These are phyloP conservation scores for Porogramme epimiltina DNA, from an alignment of 1,284 basidiomycete species.

Conservation along the genomic window DNA sequence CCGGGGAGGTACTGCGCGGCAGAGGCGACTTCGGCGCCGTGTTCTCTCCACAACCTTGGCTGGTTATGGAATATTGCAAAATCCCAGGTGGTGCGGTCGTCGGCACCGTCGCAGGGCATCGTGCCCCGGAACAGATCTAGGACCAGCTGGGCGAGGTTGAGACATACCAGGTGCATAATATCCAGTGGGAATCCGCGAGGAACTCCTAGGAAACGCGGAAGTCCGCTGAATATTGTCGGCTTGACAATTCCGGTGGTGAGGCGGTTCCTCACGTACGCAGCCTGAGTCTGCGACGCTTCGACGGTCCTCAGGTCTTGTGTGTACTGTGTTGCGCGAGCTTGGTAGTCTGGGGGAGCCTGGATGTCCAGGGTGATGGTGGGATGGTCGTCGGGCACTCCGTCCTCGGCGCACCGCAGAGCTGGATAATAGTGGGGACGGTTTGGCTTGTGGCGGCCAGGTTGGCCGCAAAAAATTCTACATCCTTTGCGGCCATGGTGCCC, in stretches of 20 bases:
- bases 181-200: conserved; percentile 21
- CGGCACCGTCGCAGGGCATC: conserved; percentile 29
- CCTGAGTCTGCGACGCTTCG: conserved; percentile 2
- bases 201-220: conserved; percentile 10
- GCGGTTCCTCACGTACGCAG: conserved; percentile 8
- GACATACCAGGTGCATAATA: conserved; percentile 32
- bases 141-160: conserved; percentile 26
- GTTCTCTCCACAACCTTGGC: conserved; percentile 33
- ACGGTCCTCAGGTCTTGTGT: conserved; percentile 1
- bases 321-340: not conserved
- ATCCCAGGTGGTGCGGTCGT: conserved; percentile 25
- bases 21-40: conserved; percentile 29
- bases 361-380: not conserved
- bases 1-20: conserved; percentile 24
- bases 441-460: conserved; percentile 34
- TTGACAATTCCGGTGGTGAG: conserved; percentile 24
- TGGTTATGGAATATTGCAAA: conserved; percentile 34
- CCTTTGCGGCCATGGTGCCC: conserved; percentile 35
- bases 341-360: not conserved
- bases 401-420: not conserved
- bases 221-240: conserved; percentile 22
- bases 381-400: not conserved
- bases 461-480: conserved; percentile 34
- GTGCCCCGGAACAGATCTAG: conserved; percentile 6
- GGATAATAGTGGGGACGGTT: conserved; percentile 35